Evolutionary conservation across 108 stramenopile genomes (phyloP).

Genomic region (Cyclotella kingstonii): DNA sequence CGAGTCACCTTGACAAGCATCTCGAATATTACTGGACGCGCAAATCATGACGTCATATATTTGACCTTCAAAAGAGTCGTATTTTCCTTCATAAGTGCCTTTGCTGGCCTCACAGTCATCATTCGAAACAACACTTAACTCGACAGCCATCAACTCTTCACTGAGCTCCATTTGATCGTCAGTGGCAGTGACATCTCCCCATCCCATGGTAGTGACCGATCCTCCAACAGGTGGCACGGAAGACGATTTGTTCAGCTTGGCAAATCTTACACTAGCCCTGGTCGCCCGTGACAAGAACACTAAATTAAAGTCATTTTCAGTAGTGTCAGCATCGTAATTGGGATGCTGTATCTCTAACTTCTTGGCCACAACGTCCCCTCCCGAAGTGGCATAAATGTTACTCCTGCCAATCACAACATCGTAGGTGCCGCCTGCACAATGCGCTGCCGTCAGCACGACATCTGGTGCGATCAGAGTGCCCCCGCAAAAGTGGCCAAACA

Average conservation of each 20-base stretch:
- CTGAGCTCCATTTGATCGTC: background rate
- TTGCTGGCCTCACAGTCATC: constrained; percentile 23
- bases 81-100: constrained; percentile 7
- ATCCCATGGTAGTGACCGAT: constrained; percentile 49
- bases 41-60: constrained; percentile 48
- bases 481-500: constrained; percentile 39
- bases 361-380: constrained; percentile 10
- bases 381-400: background rate
- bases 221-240: constrained; percentile 25
- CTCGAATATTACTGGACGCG: constrained; percentile 22
- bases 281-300: constrained; percentile 6
- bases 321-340: constrained; percentile 16
- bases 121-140: constrained; percentile 17
- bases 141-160: constrained; percentile 17
- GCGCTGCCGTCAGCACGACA: constrained; percentile 54
- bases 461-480: constrained; percentile 48
- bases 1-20: constrained; percentile 48
- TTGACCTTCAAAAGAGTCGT: constrained; percentile 8
- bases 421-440: constrained; percentile 24
- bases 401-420: constrained; percentile 13
- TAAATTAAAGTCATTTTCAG: constrained; percentile 18
- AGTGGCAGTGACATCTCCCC: constrained; percentile 27
- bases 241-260: constrained; percentile 23
- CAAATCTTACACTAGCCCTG: constrained; percentile 4
- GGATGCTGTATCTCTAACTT: constrained; percentile 13